phyloP scores from a whole-genome alignment of 1,139 yeast genomes.

The Geotrichum fermentans region DNA sequence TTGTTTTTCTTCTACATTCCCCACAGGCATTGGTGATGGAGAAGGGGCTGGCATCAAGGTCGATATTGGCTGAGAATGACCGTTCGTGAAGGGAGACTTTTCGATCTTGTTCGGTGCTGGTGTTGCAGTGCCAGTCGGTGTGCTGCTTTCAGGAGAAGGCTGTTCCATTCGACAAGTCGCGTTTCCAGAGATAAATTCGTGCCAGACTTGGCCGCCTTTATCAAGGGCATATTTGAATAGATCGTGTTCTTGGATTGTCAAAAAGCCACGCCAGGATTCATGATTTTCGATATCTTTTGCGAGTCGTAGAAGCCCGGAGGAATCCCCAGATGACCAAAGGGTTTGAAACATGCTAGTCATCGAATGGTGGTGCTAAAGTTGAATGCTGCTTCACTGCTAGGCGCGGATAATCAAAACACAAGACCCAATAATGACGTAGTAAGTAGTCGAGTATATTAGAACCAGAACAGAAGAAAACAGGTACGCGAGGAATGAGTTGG shows the following conservation, averaged over 20 bases:
- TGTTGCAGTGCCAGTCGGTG: background rate
- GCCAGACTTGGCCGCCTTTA: conserved; percentile 37
- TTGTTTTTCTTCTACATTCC: conserved; percentile 7
- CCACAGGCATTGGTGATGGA: background rate
- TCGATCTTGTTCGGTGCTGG: conserved; percentile 1
- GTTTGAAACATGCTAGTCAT: conserved; percentile 18
- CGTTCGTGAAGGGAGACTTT: conserved; percentile 10
- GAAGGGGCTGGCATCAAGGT: conserved; percentile 7
- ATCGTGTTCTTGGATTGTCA: conserved; percentile 39
- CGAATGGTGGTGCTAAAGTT: background rate
- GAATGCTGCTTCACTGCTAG: background rate
- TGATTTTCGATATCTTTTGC: conserved; percentile 39
- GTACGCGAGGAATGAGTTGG: no score
- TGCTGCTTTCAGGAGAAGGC: conserved; percentile 6
- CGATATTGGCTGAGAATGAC: background rate
- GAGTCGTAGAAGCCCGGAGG: conserved; percentile 34
- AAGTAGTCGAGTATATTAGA: background rate
- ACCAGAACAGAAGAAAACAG: background rate
- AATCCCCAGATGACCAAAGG: conserved; percentile 38
- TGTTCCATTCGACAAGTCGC: conserved; percentile 29
- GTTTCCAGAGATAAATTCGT: conserved; percentile 34
- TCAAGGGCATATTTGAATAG: conserved; percentile 35
- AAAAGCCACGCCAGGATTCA: conserved; percentile 40
- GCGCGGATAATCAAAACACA: conserved; percentile 2
- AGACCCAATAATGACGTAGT: background rate